These are phyloP conservation scores for Capronia epimyces DNA, from an alignment of 2,329 filamentous ascomycete genomes.

Conservation along the genomic window DNA sequence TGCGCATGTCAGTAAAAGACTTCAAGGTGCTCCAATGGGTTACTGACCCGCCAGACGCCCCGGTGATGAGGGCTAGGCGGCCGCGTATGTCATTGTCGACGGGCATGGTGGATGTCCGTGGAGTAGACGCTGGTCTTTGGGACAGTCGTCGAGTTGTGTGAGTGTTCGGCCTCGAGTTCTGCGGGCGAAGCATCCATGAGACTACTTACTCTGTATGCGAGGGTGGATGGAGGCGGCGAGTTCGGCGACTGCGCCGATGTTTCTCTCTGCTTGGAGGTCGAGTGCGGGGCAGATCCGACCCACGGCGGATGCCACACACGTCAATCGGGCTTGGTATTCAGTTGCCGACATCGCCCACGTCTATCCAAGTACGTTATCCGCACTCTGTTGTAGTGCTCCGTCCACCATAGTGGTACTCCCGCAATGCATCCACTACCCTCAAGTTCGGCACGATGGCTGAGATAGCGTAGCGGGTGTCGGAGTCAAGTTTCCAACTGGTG, in stretches of 20 bases:
- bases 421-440: too few species aligned
- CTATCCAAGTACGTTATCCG: too few species aligned
- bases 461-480: constrained; percentile 2
- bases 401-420: too few species aligned
- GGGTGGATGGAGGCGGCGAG: not conserved
- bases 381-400: too few species aligned
- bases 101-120: constrained; percentile 19
- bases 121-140: not conserved
- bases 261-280: not conserved
- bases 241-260: not conserved
- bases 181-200: too few species aligned
- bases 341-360: not conserved
- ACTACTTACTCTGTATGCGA: constrained; percentile 1
- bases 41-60: constrained; percentile 55
- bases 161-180: too few species aligned
- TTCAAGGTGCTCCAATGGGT: not conserved
- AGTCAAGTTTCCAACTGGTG: too few species aligned
- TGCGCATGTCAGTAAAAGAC: constrained; percentile 30
- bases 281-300: not conserved
- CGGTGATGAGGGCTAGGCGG: constrained; percentile 55
- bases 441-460: constrained; percentile 2
- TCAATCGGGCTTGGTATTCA: not conserved
- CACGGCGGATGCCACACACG: too few species aligned
- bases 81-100: constrained; percentile 47
- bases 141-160: too few species aligned